phyloP scores from a whole-genome alignment of 2,329 filamentous ascomycete species.

The Colletotrichum gloeosporioides region DNA sequence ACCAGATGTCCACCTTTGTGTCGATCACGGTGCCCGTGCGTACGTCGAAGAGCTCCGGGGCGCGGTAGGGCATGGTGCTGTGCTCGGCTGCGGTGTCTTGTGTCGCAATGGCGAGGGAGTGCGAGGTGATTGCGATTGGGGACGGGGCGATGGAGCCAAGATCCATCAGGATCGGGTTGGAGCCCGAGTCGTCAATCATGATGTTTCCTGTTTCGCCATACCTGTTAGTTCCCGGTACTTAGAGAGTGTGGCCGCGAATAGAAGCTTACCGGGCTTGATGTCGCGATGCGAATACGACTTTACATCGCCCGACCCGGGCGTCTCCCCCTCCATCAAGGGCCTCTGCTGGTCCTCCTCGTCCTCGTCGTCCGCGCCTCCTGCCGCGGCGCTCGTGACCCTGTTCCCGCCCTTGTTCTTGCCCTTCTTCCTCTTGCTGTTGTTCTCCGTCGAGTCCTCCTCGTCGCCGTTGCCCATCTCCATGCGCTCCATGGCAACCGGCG shows the following conservation, averaged over 20 bases:
- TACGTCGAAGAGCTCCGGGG: conserved; percentile 96
- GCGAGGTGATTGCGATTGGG: conserved; percentile 87
- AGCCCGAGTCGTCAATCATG: conserved; percentile 94
- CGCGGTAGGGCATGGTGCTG: conserved; percentile 97
- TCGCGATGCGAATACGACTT: conserved; percentile 93
- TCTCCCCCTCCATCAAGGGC: conserved; percentile 83
- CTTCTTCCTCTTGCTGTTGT: conserved; percentile 31
- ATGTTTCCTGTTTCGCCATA: conserved; percentile 73
- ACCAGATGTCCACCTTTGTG: conserved; percentile 98
- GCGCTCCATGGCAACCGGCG: conserved; percentile 46
- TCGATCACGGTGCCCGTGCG: conserved; percentile 92
- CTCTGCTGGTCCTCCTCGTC: conserved; percentile 79
- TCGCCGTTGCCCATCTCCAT: conserved; percentile 58
- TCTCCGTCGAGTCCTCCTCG: conserved; percentile 41
- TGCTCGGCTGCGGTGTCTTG: conserved; percentile 96
- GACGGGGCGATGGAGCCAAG: conserved; percentile 89
- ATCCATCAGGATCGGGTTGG: conserved; percentile 94
- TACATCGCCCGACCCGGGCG: conserved; percentile 70
- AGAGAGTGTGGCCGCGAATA: background rate
- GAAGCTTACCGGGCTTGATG: conserved; percentile 84
- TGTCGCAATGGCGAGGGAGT: conserved; percentile 87
- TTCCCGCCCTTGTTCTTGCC: conserved; percentile 41
- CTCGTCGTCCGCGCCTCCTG: conserved; percentile 62
- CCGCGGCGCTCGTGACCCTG: conserved; percentile 29
- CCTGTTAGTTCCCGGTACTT: background rate